These are phyloP conservation scores for Penicillium mononematosum DNA, from an alignment of 495 filamentous ascomycete genomes.

Conservation along the genomic window DNA sequence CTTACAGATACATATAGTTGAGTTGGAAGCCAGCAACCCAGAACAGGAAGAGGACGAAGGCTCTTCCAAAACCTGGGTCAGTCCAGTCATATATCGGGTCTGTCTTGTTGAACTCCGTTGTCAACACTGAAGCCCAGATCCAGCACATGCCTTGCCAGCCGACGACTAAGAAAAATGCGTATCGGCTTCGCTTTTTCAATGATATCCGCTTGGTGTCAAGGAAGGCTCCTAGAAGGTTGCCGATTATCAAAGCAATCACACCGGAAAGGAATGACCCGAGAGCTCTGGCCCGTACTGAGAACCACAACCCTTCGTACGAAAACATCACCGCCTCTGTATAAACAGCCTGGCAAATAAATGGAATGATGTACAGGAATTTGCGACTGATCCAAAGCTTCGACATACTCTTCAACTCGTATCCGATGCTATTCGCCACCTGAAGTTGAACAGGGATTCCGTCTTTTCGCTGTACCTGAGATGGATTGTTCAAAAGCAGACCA, in stretches of 20 bases:
- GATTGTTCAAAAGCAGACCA: constrained; percentile 52
- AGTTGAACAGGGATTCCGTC: constrained; percentile 55
- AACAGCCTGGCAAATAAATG: constrained; percentile 60
- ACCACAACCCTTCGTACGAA: constrained; percentile 60
- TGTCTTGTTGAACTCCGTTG: constrained; percentile 50
- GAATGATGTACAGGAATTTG: constrained; percentile 56
- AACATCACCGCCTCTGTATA: constrained; percentile 64
- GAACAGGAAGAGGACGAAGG: constrained; percentile 58
- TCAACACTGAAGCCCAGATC: constrained; percentile 59
- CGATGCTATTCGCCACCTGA: constrained; percentile 44
- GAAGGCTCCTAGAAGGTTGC: constrained; percentile 56
- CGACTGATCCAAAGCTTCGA: constrained; percentile 49
- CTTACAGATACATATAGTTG: constrained; percentile 63
- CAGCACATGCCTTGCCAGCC: constrained; percentile 58
- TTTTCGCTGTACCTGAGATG: constrained; percentile 53
- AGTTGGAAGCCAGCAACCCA: constrained; percentile 60
- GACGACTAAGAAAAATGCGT: constrained; percentile 46
- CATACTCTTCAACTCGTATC: constrained; percentile 52
- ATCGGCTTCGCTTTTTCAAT: constrained; percentile 48
- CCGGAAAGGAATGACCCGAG: constrained; percentile 62
- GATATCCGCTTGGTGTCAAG: constrained; percentile 51
- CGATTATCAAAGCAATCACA: constrained; percentile 55
- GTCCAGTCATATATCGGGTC: constrained; percentile 58
- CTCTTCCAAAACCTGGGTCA: constrained; percentile 53
- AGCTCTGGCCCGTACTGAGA: constrained; percentile 60